Evolutionary conservation across 345 rosid species (phyloP).

Genomic region (Salix brachista): DNA sequence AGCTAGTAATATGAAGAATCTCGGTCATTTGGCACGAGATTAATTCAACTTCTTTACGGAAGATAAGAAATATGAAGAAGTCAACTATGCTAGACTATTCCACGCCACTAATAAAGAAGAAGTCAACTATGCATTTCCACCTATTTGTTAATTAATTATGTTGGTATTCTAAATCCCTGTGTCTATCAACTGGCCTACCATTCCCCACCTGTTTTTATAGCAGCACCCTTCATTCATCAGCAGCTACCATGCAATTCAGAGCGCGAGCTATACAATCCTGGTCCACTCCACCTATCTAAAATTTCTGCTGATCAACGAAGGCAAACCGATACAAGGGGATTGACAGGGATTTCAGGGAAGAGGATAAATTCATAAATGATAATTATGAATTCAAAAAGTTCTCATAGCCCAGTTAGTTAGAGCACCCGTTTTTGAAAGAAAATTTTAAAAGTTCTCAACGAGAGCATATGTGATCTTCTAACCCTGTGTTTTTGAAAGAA

Average conservation of each 20-base stretch:
- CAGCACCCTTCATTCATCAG: background rate
- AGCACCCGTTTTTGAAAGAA: slow-evolving; percentile 93
- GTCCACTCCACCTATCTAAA: background rate
- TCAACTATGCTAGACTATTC: background rate
- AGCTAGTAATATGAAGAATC: background rate
- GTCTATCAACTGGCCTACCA: background rate
- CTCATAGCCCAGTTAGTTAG: slow-evolving; percentile 95
- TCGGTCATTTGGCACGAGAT: background rate
- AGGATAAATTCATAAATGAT: background rate
- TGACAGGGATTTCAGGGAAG: background rate
- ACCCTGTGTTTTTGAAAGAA: too few relatives aligned
- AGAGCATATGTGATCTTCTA: slow-evolving; percentile 34
- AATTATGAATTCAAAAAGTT: slow-evolving; percentile 22
- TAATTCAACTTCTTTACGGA: background rate
- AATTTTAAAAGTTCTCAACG: slow-evolving; percentile 59
- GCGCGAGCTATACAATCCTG: background rate
- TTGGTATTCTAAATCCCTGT: background rate
- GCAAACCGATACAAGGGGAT: background rate
- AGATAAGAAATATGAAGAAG: background rate
- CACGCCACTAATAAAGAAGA: background rate
- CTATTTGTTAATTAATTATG: background rate
- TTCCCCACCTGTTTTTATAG: background rate
- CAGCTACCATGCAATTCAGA: too few relatives aligned
- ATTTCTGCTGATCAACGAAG: background rate
- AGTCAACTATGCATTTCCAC: too few relatives aligned